Evolutionary conservation across 2,329 filamentous ascomycete genomes (phyloP).

Genomic region (Neurospora crassa): DNA sequence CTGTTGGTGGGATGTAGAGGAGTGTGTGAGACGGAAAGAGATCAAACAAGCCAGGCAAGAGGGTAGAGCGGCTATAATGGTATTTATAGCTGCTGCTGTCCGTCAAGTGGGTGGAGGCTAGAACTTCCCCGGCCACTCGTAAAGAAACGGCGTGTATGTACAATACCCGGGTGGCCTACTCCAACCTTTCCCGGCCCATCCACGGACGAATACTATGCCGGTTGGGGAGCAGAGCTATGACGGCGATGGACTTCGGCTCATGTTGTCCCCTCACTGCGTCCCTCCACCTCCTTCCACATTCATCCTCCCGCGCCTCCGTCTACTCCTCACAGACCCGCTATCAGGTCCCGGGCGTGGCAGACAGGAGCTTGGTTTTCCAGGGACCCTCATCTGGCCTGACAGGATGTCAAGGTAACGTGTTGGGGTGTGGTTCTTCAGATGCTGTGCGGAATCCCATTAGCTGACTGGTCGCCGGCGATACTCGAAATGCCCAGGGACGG

Average conservation of each 20-base stretch:
- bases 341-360: constrained; percentile 13
- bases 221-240: neutral
- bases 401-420: constrained; percentile 10
- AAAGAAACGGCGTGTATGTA: neutral
- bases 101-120: neutral
- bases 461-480: constrained; percentile 9
- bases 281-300: constrained; percentile 3
- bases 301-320: constrained; percentile 1
- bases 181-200: neutral
- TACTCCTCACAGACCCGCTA: constrained; percentile 14
- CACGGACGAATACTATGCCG: neutral
- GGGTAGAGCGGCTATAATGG: neutral
- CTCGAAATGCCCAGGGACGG: constrained; percentile 6
- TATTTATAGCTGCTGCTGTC: neutral
- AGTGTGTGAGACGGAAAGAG: neutral
- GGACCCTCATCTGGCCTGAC: constrained; percentile 6
- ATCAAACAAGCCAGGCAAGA: neutral
- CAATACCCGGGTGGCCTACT: neutral
- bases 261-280: constrained; percentile 14
- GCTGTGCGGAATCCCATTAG: constrained; percentile 7
- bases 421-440: constrained; percentile 4
- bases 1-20: constrained; percentile 2
- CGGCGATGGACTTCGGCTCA: constrained; percentile 10
- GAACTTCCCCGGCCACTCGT: constrained; percentile 2
- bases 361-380: constrained; percentile 4